Base-by-base conservation (phyloP, 1,284 basidiomycete species). In the Cerrena zonata region DNA sequence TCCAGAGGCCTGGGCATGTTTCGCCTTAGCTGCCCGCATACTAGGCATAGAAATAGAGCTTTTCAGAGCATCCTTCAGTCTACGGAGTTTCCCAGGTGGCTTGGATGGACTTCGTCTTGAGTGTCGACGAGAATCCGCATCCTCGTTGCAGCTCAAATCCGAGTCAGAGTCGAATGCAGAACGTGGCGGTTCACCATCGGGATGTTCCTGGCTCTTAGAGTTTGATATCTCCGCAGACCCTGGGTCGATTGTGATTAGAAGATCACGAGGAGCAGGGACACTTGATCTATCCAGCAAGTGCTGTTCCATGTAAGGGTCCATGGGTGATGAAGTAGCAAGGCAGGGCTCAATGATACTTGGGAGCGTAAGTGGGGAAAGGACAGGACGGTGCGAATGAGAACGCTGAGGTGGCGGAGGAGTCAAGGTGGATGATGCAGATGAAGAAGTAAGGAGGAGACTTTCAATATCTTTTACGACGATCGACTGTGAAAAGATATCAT, bases 101-200 rank as follows among this genome's bases (percentile, higher is more conserved):
- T 22, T 41, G 19, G 23, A 13, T 15, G 4, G 5, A n/a, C 27
- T n/a, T 11, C 25, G 18, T 22, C 23, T 25, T 4, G 10, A 26
- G 4, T n/a, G 19, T 10, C 19, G 22, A n/a, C 22, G 19, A 7
- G 19, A 19, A 13, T 22, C 30, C 22, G 27, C n/a, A 7, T 12
- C 12, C 15, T 45, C 49, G 49, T 42, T 22, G 4, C 45, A 34
- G 24, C 36, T 38, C 3, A 27, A 27, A 34, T 34, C 30, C 7
- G 30, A 34, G 22, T 49, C 47, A 13, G 26, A 44, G 19, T 47
- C 46, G 24, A 50, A 50, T 15, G 49, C 49, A 2, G 43, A 45
- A 2, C 36, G 26, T 2, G n/a, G n/a, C n/a, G 49, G 49, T 24
- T 45, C 49, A 19, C 11, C 24, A 12, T 36, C 27, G n/a, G n/a